Evolutionary conservation across 2,329 filamentous ascomycete genomes (phyloP).

Genomic region (Golovinomyces cichoracearum): DNA sequence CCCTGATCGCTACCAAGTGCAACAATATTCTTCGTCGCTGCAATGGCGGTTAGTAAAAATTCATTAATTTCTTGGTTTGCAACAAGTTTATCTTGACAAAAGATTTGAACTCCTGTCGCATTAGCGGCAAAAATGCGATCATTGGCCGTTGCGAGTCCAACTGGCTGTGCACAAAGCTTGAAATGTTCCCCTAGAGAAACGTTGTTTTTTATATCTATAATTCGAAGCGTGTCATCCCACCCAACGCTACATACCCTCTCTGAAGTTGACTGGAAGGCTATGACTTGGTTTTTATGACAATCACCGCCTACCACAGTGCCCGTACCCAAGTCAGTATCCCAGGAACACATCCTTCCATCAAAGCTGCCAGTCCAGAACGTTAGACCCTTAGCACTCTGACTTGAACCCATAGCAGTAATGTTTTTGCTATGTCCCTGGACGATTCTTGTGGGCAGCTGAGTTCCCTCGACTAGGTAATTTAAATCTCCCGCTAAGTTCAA

Average conservation of each 20-base stretch:
- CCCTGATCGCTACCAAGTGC: slow-evolving; percentile 57
- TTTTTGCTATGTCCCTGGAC: slow-evolving; percentile 78
- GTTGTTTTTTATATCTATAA: slow-evolving; percentile 45
- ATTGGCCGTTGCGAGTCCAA: slow-evolving; percentile 34
- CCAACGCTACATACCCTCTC: slow-evolving; percentile 59
- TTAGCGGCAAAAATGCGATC: slow-evolving; percentile 25
- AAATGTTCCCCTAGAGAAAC: slow-evolving; percentile 45
- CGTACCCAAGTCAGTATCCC: slow-evolving; percentile 47
- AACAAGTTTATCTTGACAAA: slow-evolving; percentile 33
- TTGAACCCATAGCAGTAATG: slow-evolving; percentile 49
- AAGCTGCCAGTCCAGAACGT: slow-evolving; percentile 76
- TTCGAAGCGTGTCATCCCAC: slow-evolving; percentile 81
- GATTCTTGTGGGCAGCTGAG: slow-evolving; percentile 38
- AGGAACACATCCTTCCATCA: slow-evolving; percentile 63
- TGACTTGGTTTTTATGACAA: slow-evolving; percentile 63
- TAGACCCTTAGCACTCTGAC: slow-evolving; percentile 22
- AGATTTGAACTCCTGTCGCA: slow-evolving; percentile 30
- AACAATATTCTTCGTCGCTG: slow-evolving; percentile 38
- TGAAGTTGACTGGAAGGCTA: slow-evolving; percentile 37
- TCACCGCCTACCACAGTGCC: slow-evolving; percentile 53
- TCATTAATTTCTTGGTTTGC: slow-evolving; percentile 28
- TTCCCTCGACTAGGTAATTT: slow-evolving; percentile 60
- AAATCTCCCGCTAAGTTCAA: slow-evolving; percentile 71
- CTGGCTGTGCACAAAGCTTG: slow-evolving; percentile 57
- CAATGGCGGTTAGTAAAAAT: slow-evolving; percentile 44